Conservation (phyloP, 2,329 filamentous ascomycete species). For the Eutypella sp. region DNA sequence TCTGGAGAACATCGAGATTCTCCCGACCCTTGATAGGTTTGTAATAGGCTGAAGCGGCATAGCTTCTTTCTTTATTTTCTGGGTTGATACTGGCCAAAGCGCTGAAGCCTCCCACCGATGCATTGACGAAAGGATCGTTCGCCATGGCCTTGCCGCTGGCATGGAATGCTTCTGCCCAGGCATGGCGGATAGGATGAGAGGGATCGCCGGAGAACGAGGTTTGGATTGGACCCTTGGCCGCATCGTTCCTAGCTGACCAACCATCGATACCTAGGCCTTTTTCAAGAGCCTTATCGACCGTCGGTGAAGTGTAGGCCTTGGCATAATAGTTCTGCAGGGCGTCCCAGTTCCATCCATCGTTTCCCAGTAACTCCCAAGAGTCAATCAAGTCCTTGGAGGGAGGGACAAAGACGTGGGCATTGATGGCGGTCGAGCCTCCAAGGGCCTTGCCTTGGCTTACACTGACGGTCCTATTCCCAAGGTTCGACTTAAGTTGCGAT, state of each 20-base stretch:
- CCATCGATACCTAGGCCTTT: slow-evolving; percentile 7
- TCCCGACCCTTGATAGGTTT: slow-evolving; percentile 4
- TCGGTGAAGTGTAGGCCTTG: slow-evolving; percentile 11
- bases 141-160: neutral
- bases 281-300: slow-evolving; percentile 2
- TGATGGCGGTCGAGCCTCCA: slow-evolving; percentile 19
- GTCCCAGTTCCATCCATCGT: slow-evolving; percentile 15
- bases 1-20: slow-evolving; percentile 11
- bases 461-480: slow-evolving; percentile 9
- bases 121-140: neutral
- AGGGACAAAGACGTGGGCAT: slow-evolving; percentile 15
- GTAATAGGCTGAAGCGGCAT: slow-evolving; percentile 14
- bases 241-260: neutral
- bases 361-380: slow-evolving; percentile 14
- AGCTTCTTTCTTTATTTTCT: slow-evolving; percentile 6
- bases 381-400: slow-evolving; percentile 10
- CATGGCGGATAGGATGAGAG: slow-evolving; percentile 8
- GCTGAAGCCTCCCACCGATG: neutral
- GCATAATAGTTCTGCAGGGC: slow-evolving; percentile 9
- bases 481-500: slow-evolving; percentile 2
- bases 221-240: slow-evolving; percentile 7
- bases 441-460: slow-evolving; percentile 16
- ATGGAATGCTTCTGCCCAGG: slow-evolving; percentile 1
- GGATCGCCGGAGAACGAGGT: slow-evolving; percentile 7
- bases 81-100: slow-evolving; percentile 11